Percentiles rank a stretch among this genome's conserved stretches.
Conservation (phyloP, 1,284 basidiomycete species). For the Apiotrichum akiyoshidainum region DNA sequence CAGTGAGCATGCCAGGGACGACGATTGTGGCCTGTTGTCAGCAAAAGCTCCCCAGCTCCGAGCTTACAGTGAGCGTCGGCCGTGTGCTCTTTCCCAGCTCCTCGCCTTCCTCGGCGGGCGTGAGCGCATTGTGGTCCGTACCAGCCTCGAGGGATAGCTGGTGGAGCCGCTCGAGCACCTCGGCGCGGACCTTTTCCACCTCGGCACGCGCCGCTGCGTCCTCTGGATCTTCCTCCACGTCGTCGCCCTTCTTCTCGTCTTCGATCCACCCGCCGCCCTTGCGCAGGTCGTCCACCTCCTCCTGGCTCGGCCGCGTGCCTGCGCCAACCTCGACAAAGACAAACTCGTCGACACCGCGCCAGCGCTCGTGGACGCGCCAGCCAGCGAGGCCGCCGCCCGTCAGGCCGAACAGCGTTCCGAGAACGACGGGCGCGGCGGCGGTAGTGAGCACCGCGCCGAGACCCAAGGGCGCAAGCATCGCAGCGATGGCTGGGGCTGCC, state of each 20-base stretch:
- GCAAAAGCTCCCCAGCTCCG: not conserved
- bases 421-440: constrained; percentile 52
- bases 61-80: constrained; percentile 48
- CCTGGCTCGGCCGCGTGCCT: constrained; percentile 39
- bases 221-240: constrained; percentile 1
- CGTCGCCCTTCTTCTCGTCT: constrained; percentile 8
- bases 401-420: constrained; percentile 56
- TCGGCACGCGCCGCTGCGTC: constrained; percentile 11
- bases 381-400: constrained; percentile 56
- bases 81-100: constrained; percentile 23
- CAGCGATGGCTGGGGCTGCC: constrained; percentile 55
- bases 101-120: constrained; percentile 4
- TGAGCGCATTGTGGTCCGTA: not conserved
- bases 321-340: constrained; percentile 53
- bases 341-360: constrained; percentile 56
- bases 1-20: constrained; percentile 53
- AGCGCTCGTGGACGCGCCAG: constrained; percentile 53
- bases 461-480: constrained; percentile 53
- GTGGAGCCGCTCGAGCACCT: constrained; percentile 10
- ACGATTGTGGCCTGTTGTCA: constrained; percentile 49
- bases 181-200: constrained; percentile 8
- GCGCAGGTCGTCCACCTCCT: constrained; percentile 40
- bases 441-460: constrained; percentile 51
- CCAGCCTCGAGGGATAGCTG: constrained; percentile 11
- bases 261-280: constrained; percentile 12